Evolutionary conservation across 768 basidiomycete genomes (phyloP).

Genomic region (Rhodotorula kratochvilovae): DNA sequence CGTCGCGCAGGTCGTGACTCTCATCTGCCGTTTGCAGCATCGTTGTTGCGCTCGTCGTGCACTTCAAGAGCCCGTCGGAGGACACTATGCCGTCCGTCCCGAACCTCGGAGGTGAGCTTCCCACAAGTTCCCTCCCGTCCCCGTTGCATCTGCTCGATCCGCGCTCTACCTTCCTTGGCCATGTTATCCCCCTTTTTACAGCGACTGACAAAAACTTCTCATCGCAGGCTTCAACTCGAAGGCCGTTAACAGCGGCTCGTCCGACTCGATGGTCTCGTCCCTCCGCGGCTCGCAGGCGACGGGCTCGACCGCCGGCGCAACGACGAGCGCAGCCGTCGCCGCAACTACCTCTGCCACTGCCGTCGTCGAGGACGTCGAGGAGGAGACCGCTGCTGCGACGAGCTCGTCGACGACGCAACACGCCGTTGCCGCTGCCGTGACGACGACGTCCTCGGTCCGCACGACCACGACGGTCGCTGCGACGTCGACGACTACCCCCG

Average conservation of each 20-base stretch:
- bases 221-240: not conserved
- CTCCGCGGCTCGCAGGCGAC: not conserved
- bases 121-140: not conserved
- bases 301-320: no score
- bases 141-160: no score
- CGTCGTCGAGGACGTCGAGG: no score
- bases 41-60: constrained; percentile 1
- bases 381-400: not conserved
- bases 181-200: no score
- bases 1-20: no score
- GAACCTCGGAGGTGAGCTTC: constrained; percentile 3
- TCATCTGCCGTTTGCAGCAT: not conserved
- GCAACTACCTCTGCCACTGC: not conserved
- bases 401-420: not conserved
- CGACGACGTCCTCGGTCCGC: no score
- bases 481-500: no score
- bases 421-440: not conserved
- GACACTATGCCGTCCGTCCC: constrained; percentile 1
- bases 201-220: no score
- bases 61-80: not conserved
- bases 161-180: no score
- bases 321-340: no score
- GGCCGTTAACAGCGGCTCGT: no score
- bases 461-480: no score
- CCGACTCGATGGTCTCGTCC: not conserved